A percentile compares a stretch with the other conserved stretches of the same genome.
Evolutionary conservation across 2,329 filamentous ascomycete species (phyloP).

Genomic region (Cladophialophora psammophila): DNA sequence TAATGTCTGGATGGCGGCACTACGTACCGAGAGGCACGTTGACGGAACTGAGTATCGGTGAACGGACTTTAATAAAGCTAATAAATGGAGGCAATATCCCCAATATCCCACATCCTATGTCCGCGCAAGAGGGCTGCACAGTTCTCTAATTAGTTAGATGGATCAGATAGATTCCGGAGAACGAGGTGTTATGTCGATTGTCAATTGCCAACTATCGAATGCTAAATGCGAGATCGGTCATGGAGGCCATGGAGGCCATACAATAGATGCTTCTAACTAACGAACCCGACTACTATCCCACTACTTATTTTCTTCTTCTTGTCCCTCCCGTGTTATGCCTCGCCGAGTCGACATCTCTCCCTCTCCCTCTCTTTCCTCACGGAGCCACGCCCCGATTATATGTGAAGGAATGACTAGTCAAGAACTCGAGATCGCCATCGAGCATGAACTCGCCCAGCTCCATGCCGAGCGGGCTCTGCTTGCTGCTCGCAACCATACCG

Average conservation of each 20-base stretch:
- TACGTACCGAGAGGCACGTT: not conserved
- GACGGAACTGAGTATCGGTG: not conserved
- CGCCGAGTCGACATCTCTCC: not conserved
- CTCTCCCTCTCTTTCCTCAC: not conserved
- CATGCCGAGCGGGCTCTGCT: conserved; percentile 43
- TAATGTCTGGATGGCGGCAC: no score
- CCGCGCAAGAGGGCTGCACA: no score
- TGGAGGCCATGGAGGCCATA: no score
- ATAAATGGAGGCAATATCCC: not conserved
- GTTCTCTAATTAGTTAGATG: no score
- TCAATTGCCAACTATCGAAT: no score
- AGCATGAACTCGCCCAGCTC: conserved; percentile 51
- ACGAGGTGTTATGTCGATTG: no score
- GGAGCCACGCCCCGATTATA: conserved; percentile 18
- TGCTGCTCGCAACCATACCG: conserved; percentile 3
- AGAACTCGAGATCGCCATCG: conserved; percentile 44
- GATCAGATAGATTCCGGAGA: no score
- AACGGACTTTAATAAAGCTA: not conserved
- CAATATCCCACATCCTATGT: no score
- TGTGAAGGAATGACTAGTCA: conserved; percentile 21
- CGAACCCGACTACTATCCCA: no score
- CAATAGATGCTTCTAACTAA: no score
- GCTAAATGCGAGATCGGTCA: no score
- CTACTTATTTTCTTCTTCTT: no score
- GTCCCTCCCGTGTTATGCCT: not conserved